Evolutionary conservation across 108 stramenopile genomes (phyloP).

Genomic region (Skeletonema tropicum): DNA sequence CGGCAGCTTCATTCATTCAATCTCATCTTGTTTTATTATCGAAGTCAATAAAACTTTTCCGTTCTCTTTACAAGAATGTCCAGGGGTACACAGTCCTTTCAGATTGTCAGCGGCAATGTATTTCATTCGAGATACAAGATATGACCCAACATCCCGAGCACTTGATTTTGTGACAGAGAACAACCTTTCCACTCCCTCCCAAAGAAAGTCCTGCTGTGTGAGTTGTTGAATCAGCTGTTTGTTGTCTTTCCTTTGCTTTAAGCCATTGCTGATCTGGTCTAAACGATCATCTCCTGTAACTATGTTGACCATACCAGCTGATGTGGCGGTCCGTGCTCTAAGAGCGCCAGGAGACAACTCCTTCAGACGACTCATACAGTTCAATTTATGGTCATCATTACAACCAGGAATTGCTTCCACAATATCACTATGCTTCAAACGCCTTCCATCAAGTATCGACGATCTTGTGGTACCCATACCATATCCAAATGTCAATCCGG

Average conservation of each 20-base stretch:
- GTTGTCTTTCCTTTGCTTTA: slow-evolving; percentile 12
- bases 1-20: not conserved
- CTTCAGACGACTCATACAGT: slow-evolving; percentile 37
- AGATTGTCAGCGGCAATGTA: slow-evolving; percentile 65
- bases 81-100: slow-evolving; percentile 67
- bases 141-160: slow-evolving; percentile 20
- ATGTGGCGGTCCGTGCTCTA: slow-evolving; percentile 74
- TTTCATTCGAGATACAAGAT: slow-evolving; percentile 44
- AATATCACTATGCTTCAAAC: slow-evolving; percentile 50
- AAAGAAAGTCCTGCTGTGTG: slow-evolving; percentile 37
- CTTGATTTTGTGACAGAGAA: slow-evolving; percentile 29
- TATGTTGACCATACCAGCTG: slow-evolving; percentile 78
- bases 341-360: slow-evolving; percentile 56
- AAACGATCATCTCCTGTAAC: slow-evolving; percentile 26
- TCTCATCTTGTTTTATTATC: not conserved
- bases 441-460: slow-evolving; percentile 14
- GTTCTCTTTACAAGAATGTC: slow-evolving; percentile 50
- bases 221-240: slow-evolving; percentile 34
- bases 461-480: slow-evolving; percentile 31
- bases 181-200: slow-evolving; percentile 23
- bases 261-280: slow-evolving; percentile 20
- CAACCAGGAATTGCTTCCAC: slow-evolving; percentile 30
- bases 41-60: not conserved
- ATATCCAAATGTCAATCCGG: slow-evolving; percentile 70
- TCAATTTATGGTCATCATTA: slow-evolving; percentile 1